Base-by-base conservation (phyloP, 768 basidiomycete genomes). In the Xerocomellus amylosporus region DNA sequence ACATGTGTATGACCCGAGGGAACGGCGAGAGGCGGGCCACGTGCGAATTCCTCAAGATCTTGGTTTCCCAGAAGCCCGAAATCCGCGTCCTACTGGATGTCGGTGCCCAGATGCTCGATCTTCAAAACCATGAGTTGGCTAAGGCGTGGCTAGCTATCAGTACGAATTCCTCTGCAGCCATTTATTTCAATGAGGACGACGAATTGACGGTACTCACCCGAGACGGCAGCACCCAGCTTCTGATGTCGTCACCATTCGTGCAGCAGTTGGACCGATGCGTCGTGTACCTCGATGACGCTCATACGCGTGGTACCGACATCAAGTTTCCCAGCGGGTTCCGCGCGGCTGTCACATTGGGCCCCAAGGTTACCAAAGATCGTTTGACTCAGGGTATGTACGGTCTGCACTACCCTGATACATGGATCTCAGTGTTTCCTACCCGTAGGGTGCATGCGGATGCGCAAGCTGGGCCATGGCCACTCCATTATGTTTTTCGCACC, bases 21-120 rank as follows among this genome's bases (percentile, higher is more conserved):
- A 49, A 46, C 8, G 60, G 69, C 12, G 41, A 47, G 10, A 57
- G 68, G 20, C 58, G 48, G 17, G 54, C 46, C 7, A 51, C 70
- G 0, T 10, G 10, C 0, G 20, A 60, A 14, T 50, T 71, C 53
- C 55, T 80, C 20, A 14, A 59, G 2, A 51, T 67, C 19, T 17
- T 83, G 4, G 68, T 71, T 12, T n/a, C 51, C 1, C 72, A 78
- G 56, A 47, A 49, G 2, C 75, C 74, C 4, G 63, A 68, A n/a
- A 69, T 82, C 26, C 71, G 71, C 20, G 79, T 83, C 8, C 63
- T 83, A 19, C 63, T 83, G 17, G 81, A 83, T 43, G 80, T 83
- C 13, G 82, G 81, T 3, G 81, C 81, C 0, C 82, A 83, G 55
- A 78, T 84, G 67, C 65, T 83, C 9, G 81, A 83, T 40, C 66